Percentiles rank a stretch among this genome's conserved stretches.
These are phyloP conservation scores for Theileria parva DNA, from an alignment of 169 alveolate genomes.

Conservation along the genomic window DNA sequence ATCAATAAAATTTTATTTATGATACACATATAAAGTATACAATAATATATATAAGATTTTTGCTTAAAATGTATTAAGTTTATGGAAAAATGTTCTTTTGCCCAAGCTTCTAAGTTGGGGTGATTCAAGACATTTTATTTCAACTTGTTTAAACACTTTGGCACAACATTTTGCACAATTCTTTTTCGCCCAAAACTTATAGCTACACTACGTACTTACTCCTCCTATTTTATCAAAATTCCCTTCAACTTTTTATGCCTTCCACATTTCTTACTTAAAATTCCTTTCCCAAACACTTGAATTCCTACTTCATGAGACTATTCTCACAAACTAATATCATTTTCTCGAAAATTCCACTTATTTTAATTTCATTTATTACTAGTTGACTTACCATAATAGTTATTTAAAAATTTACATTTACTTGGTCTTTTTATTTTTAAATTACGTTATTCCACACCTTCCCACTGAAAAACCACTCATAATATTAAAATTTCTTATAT, in stretches of 20 bases:
- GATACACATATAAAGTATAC: background rate
- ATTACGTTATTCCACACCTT: background rate
- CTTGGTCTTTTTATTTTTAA: background rate
- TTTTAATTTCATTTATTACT: background rate
- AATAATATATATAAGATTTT: background rate
- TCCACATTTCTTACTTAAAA: background rate
- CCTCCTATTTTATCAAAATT: background rate
- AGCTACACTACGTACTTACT: background rate
- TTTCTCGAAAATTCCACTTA: background rate
- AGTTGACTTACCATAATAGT: background rate
- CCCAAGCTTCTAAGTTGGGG: conserved; percentile 47
- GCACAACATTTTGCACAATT: background rate
- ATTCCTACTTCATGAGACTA: background rate
- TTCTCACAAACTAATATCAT: background rate
- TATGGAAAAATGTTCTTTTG: background rate
- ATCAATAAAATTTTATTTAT: background rate
- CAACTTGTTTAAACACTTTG: background rate
- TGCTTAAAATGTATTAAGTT: background rate
- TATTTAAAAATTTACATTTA: background rate
- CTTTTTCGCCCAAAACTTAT: background rate
- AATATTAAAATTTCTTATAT: background rate
- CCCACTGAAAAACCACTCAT: background rate
- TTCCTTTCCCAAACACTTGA: background rate
- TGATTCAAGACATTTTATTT: conserved; percentile 5
- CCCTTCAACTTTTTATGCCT: background rate